Conservation (phyloP, 495 filamentous ascomycete genomes). For the Neurospora sp. region DNA sequence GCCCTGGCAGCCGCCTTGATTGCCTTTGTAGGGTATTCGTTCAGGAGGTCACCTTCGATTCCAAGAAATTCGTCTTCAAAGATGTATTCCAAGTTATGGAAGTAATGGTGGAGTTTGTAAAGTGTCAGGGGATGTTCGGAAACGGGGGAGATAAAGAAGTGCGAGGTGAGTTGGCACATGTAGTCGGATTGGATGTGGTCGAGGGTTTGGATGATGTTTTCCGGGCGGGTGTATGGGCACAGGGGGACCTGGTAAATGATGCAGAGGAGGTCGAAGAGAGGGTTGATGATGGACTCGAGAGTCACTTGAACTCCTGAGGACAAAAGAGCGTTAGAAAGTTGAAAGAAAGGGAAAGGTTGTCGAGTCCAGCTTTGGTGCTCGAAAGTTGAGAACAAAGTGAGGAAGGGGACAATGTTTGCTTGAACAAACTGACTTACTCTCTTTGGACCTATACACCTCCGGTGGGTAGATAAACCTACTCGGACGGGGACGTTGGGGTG, state of each 20-base stretch:
- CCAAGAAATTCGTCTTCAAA: background rate
- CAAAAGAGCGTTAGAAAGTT: background rate
- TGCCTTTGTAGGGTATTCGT: background rate
- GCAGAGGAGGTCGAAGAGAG: background rate
- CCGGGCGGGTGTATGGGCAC: background rate
- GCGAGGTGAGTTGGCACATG: background rate
- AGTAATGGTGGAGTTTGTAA: background rate
- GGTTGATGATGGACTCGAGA: background rate
- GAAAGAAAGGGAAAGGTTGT: background rate
- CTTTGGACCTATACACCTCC: background rate
- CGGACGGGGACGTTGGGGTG: background rate
- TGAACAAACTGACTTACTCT: background rate
- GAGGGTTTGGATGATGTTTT: background rate
- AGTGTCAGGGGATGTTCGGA: background rate
- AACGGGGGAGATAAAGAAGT: background rate
- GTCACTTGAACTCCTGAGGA: background rate
- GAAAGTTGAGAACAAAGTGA: background rate
- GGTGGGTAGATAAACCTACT: background rate
- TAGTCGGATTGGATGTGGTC: background rate
- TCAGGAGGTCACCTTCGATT: background rate
- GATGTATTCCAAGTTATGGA: background rate
- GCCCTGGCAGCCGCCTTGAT: background rate
- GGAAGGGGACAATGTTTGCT: background rate
- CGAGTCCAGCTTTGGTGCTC: background rate
- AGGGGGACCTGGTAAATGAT: background rate